phyloP scores from a whole-genome alignment of 1,139 yeast species.

The Candida frijolesensis region DNA sequence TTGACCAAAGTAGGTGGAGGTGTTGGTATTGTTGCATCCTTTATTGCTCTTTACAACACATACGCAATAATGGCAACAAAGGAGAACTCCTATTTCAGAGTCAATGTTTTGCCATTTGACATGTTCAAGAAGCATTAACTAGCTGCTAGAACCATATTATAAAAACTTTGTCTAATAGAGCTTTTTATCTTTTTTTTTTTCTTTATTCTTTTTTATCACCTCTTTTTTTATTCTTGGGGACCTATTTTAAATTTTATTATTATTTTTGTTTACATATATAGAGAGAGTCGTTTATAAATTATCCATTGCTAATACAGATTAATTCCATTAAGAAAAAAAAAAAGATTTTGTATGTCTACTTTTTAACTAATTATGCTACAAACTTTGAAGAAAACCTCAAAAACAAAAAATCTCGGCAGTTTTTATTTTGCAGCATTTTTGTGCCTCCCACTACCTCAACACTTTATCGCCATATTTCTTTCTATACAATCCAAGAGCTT shows the following conservation, averaged over 20 bases:
- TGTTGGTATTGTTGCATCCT: slow-evolving; percentile 42
- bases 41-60: slow-evolving; percentile 44
- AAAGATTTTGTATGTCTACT: background rate
- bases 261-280: slow-evolving; percentile 1
- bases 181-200: background rate
- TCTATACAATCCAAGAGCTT: slow-evolving; percentile 82
- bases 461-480: slow-evolving; percentile 31
- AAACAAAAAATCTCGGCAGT: too few species aligned
- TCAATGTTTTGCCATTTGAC: slow-evolving; percentile 23
- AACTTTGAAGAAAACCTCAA: too few species aligned
- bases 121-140: background rate
- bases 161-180: background rate
- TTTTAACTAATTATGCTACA: background rate
- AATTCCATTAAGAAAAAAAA: background rate
- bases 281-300: background rate
- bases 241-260: background rate
- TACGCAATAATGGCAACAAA: slow-evolving; percentile 36
- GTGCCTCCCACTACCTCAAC: background rate
- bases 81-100: slow-evolving; percentile 33
- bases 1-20: slow-evolving; percentile 47
- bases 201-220: background rate
- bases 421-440: background rate
- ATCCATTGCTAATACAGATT: background rate
- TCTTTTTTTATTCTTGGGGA: background rate
- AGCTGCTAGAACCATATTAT: background rate